Evolutionary conservation across 2,329 filamentous ascomycete species (phyloP).

Genomic region (Aureobasidium sp.): DNA sequence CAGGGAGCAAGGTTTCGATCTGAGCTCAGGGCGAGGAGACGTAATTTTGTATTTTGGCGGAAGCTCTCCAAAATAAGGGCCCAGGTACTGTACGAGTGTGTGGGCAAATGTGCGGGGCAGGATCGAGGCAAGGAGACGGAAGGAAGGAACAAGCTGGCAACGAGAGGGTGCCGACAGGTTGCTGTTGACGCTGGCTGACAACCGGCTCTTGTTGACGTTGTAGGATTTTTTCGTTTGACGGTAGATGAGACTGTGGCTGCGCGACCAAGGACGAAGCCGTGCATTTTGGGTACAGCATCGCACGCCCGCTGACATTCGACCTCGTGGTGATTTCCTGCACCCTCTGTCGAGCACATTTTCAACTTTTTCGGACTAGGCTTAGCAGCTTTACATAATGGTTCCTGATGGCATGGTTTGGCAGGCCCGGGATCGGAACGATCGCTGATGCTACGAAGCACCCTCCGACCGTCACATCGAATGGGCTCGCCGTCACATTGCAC

Average conservation of each 20-base stretch:
- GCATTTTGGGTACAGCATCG: background rate
- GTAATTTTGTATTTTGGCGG: conserved; percentile 6
- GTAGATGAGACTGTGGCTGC: conserved; percentile 1
- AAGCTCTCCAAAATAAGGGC: background rate
- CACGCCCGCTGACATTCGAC: background rate
- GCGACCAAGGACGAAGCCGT: background rate
- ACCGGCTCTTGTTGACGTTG: background rate
- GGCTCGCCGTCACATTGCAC: background rate
- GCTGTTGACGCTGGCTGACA: background rate
- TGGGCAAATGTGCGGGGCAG: conserved; percentile 6
- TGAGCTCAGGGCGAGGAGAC: conserved; percentile 6
- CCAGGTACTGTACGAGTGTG: background rate
- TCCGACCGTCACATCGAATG: background rate
- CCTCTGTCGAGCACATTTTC: conserved; percentile 10
- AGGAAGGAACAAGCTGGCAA: background rate
- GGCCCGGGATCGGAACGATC: conserved; percentile 1
- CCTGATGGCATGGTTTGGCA: background rate
- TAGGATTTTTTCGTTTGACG: background rate
- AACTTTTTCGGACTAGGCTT: conserved; percentile 6
- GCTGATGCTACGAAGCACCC: background rate
- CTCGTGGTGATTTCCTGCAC: conserved; percentile 6
- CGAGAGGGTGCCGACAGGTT: background rate
- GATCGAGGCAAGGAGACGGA: background rate
- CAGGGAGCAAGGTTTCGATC: conserved; percentile 8
- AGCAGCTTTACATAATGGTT: conserved; percentile 6